Conservation (phyloP, 139 green algal species). For the Desmodesmus armatus region DNA sequence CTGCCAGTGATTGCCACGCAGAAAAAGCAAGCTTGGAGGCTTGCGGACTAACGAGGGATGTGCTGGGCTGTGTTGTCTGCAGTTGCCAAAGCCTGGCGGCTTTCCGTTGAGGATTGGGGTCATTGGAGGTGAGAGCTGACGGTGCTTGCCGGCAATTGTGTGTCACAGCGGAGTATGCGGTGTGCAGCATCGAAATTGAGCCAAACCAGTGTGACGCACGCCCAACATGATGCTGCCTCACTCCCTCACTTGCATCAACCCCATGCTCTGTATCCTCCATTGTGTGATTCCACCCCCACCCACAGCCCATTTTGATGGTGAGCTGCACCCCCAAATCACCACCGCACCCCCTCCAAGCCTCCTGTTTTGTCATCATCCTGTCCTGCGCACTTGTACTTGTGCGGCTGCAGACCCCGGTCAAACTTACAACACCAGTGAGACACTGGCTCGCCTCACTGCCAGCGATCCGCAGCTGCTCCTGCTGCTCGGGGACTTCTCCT, state of each 20-base stretch:
- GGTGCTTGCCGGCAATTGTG: neutral
- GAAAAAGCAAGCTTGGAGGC: too few relatives aligned
- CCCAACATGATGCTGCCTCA: too few relatives aligned
- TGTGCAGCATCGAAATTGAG: too few relatives aligned
- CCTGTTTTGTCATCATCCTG: neutral
- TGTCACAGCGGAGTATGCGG: too few relatives aligned
- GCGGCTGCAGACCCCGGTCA: constrained; percentile 80
- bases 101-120: too few relatives aligned
- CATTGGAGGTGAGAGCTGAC: too few relatives aligned
- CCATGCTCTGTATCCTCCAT: neutral
- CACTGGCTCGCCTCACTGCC: constrained; percentile 68
- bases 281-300: neutral
- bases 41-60: too few relatives aligned
- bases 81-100: too few relatives aligned
- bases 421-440: constrained; percentile 76
- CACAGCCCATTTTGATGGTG: neutral
- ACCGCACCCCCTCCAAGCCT: neutral
- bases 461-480: constrained; percentile 59
- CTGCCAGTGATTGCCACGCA: too few relatives aligned
- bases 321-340: neutral
- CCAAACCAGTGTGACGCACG: too few relatives aligned
- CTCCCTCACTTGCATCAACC: too few relatives aligned
- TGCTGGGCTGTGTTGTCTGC: too few relatives aligned
- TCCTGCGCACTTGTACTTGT: neutral
- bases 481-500: constrained; percentile 82